phyloP scores from a whole-genome alignment of 305 asterid species.

The Fraxinus sp. region DNA sequence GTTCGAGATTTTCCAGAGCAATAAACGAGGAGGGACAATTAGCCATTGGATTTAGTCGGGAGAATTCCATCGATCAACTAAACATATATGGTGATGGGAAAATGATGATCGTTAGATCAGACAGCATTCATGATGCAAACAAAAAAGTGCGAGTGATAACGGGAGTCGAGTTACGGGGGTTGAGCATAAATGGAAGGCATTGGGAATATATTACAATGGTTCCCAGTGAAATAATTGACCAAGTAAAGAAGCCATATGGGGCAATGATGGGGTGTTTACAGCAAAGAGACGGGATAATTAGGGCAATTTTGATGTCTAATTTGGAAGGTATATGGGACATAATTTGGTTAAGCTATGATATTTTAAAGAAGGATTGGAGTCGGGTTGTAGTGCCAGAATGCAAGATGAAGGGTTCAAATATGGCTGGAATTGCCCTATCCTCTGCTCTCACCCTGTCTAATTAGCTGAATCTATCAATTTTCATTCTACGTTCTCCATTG shows the following conservation, averaged over 20 bases:
- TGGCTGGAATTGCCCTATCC: conserved; percentile 45
- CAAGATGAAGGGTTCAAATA: conserved; percentile 41
- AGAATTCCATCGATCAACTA: conserved; percentile 22
- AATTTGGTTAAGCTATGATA: conserved; percentile 36
- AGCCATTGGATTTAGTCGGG: conserved; percentile 30
- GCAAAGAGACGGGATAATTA: conserved; percentile 24
- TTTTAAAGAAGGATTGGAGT: conserved; percentile 19
- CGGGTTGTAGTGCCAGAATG: conserved; percentile 34
- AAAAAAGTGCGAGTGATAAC: conserved; percentile 24
- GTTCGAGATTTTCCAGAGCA: conserved; percentile 30
- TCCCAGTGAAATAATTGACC: conserved; percentile 31
- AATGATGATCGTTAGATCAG: conserved; percentile 32
- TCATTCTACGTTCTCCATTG: not conserved
- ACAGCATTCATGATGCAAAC: not conserved
- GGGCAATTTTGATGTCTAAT: conserved; percentile 41
- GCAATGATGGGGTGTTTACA: conserved; percentile 50
- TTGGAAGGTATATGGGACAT: conserved; percentile 43
- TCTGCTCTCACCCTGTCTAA: conserved; percentile 30
- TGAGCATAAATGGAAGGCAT: conserved; percentile 33
- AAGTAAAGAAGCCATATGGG: conserved; percentile 39
- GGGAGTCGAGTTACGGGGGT: conserved; percentile 36
- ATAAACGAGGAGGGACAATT: conserved; percentile 4
- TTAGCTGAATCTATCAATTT: not conserved
- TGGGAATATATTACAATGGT: conserved; percentile 38
- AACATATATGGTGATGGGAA: conserved; percentile 47